Base-by-base conservation (phyloP, 179 eudicot genomes). In the Sideroxylon spinosum region DNA sequence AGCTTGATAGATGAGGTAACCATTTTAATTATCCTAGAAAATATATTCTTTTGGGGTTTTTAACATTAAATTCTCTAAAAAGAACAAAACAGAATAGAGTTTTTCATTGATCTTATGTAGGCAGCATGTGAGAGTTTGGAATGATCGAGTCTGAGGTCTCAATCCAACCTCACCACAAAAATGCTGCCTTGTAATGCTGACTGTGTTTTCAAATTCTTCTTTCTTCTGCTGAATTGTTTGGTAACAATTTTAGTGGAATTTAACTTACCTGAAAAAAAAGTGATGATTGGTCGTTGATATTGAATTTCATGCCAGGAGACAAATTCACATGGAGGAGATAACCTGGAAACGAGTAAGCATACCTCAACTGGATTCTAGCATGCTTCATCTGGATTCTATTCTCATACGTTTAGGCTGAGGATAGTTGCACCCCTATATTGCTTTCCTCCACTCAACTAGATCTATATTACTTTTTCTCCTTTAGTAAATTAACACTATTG, bases 1-100 rank as follows among this genome's bases (percentile, higher is more conserved):
- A 71, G 57, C 57, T 83, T 85, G 63, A 64, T 77, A 84, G 86
- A 78, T 57, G 92, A 88, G 94, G 97, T 86, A 71, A 85, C 32
- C 13, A 9, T 52, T 0, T 13, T 6, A 5, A 14, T 53, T 52
- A 52, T 52, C 9, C 56, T 10, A 3, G 9, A 52, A 9, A 52
- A 52, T 37, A 37, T 37, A 1, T 37, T 37, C 37, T 32, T 3
- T 23, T 60, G 70, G 59, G 46, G 48, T 44, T 17, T 63, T 64
- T 16, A 29, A 28, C 63, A 19, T 56, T 66, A 52, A 49, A 14
- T 48, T 75, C n/a, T 66, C 10, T 66, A 4, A 52, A 9, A 52
- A 52, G 12, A 13, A 66, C 11, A 56, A 32, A 9, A 32, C 16
- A 57, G 28, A 19, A 32, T 11, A 19, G 19, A 56, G 26, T 12